Percentiles rank a stretch among this genome's conserved stretches.
Conservation (phyloP, 139 green algal genomes). For the Picochlorum sp. region DNA sequence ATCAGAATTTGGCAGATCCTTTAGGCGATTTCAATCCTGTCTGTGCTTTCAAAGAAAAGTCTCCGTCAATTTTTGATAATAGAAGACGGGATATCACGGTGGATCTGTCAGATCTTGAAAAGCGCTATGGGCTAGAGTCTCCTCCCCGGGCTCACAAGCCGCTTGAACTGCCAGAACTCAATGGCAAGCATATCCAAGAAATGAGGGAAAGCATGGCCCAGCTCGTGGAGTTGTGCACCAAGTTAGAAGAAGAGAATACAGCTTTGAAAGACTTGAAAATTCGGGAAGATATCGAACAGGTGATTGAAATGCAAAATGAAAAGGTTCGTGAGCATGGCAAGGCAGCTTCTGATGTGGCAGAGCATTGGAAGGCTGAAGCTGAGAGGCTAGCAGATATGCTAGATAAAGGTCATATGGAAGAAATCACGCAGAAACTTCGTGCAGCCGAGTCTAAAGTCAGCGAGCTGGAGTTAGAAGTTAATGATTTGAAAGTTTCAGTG, state of each 20-base stretch:
- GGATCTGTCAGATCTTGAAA: too few species aligned
- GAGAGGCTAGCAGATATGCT: not conserved
- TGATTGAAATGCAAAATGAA: constrained; percentile 19
- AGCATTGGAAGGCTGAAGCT: constrained; percentile 16
- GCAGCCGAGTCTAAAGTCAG: not conserved
- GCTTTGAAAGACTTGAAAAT: constrained; percentile 20
- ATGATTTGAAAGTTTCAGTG: not conserved
- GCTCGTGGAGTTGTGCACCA: not conserved
- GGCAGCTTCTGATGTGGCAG: constrained; percentile 9
- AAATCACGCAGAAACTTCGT: not conserved
- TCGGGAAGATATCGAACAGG: constrained; percentile 11
- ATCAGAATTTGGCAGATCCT: too few species aligned
- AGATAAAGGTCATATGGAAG: not conserved
- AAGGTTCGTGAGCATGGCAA: constrained; percentile 11
- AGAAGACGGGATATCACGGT: too few species aligned
- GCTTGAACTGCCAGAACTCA: not conserved
- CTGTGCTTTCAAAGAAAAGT: too few species aligned
- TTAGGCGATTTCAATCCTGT: too few species aligned
- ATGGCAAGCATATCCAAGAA: not conserved
- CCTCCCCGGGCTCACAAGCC: not conserved
- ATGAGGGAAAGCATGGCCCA: not conserved
- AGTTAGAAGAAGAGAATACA: constrained; percentile 12
- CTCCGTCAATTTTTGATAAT: too few species aligned
- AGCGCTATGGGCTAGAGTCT: not conserved
- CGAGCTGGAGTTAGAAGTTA: not conserved